Evolutionary conservation across 148 eudicot genomes (phyloP).

Genomic region (Rheum nobile): DNA sequence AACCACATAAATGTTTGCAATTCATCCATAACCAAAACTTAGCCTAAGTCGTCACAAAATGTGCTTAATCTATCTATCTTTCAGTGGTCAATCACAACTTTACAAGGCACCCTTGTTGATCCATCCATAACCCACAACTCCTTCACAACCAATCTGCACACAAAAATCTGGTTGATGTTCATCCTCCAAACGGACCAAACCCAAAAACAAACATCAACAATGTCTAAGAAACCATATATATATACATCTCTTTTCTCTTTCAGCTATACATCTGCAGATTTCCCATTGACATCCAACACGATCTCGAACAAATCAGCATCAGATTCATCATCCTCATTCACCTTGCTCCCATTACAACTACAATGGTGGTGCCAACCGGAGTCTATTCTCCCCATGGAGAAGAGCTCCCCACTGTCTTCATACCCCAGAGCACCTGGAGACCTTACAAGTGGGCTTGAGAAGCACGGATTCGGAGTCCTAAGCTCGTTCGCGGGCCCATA

Average conservation of each 20-base stretch:
- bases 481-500: slow-evolving; percentile 46
- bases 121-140: background rate
- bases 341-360: background rate
- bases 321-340: slow-evolving; percentile 24
- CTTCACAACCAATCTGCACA: background rate
- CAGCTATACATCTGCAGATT: background rate
- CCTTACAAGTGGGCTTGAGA: slow-evolving; percentile 26
- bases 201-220: background rate
- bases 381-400: slow-evolving; percentile 81
- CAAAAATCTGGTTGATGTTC: background rate
- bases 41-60: too few species aligned
- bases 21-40: too few species aligned
- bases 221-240: background rate
- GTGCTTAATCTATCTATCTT: background rate
- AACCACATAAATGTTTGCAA: too few species aligned
- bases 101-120: background rate
- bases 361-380: slow-evolving; percentile 44
- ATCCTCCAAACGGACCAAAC: background rate
- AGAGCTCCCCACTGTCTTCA: slow-evolving; percentile 80
- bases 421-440: slow-evolving; percentile 27
- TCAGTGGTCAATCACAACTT: background rate
- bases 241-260: background rate
- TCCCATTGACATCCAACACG: slow-evolving; percentile 32
- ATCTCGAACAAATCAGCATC: slow-evolving; percentile 87
- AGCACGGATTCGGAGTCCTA: slow-evolving; percentile 83